Evolutionary conservation across 2,329 filamentous ascomycete genomes (phyloP), one percentile per base, ranked within the genome.

Genomic region (Thielaviopsis ethacetica): DNA sequence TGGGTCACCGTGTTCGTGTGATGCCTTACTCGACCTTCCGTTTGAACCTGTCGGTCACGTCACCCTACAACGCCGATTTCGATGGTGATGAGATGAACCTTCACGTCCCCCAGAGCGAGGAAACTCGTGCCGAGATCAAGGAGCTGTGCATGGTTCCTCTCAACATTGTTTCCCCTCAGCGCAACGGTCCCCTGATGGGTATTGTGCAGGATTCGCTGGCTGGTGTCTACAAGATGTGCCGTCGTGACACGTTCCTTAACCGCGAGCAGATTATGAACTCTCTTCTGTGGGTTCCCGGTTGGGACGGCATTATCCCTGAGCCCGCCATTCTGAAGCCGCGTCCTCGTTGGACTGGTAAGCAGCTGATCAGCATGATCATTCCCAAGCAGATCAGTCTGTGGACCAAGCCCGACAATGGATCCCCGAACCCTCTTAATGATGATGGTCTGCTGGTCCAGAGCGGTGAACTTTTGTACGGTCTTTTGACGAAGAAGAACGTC

Each of bases 81-180:
- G 93, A 98, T 68, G 93, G 93, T 74, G 93, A 98, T 71, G 93
- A 99, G 73, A 99, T 99, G 93, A 99, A 99, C 70, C 82, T 99
- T 74, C 93, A 99, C 80, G 94, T 98, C 57, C 94, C 93, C 3
- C 93, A 99, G 68, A 93, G 88, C 44, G 91, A 98, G 68, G 94
- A 99, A 72, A 94, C 94, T 38, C 86, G 93, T 62, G 90, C 94
- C 53, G 93, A 99, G 71, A 83, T 98, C 65, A 88, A 84, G 71
- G 86, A 97, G 69, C 81, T 99, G 15, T 97, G 91, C 71, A 86
- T 97, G 80, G 93, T 99, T n/a, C 93, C 93, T 0, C 81, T 93
- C 66, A 96, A 98, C 71, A 97, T 99, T 67, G 94, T 98, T 10
- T 98, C 94, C 1, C 93, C 93, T 4, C 93, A 98, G 72, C 85